Evolutionary conservation across 129 eudicot genomes (phyloP).

Genomic region (sunflower (Helianthus annuus)): DNA sequence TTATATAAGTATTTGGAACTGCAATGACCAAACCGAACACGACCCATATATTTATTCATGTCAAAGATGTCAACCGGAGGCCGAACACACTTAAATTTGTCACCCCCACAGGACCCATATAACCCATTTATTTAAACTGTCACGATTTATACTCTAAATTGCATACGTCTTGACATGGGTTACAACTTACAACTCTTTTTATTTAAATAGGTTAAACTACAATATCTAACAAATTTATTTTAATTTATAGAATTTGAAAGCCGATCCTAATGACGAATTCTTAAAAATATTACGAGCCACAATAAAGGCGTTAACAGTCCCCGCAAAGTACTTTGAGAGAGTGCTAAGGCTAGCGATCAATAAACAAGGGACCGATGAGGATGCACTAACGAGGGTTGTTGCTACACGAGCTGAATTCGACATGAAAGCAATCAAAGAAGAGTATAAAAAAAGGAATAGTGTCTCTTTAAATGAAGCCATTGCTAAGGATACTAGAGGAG

Average conservation of each 20-base stretch:
- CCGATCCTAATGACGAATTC: conserved; percentile 63
- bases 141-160: background rate
- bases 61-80: too few relatives aligned
- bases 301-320: conserved; percentile 52
- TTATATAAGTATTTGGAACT: too few relatives aligned
- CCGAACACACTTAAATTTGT: too few relatives aligned
- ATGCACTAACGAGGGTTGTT: conserved; percentile 71
- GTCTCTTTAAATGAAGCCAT: conserved; percentile 69
- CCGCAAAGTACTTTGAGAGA: conserved; percentile 83
- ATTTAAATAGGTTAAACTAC: background rate
- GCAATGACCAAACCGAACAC: too few relatives aligned
- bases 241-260: conserved; percentile 52
- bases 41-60: too few relatives aligned
- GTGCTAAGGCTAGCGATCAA: conserved; percentile 56
- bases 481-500: conserved; percentile 76
- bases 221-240: background rate
- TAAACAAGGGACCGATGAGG: conserved; percentile 74
- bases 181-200: too few relatives aligned
- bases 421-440: conserved; percentile 73
- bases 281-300: conserved; percentile 53
- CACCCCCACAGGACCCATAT: background rate
- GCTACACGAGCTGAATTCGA: conserved; percentile 85
- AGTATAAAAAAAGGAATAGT: conserved; percentile 59
- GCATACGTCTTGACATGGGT: too few relatives aligned
- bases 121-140: background rate